Evolutionary conservation across 2,329 filamentous ascomycete genomes (phyloP).

Genomic region (Ophiostoma tasmaniense): DNA sequence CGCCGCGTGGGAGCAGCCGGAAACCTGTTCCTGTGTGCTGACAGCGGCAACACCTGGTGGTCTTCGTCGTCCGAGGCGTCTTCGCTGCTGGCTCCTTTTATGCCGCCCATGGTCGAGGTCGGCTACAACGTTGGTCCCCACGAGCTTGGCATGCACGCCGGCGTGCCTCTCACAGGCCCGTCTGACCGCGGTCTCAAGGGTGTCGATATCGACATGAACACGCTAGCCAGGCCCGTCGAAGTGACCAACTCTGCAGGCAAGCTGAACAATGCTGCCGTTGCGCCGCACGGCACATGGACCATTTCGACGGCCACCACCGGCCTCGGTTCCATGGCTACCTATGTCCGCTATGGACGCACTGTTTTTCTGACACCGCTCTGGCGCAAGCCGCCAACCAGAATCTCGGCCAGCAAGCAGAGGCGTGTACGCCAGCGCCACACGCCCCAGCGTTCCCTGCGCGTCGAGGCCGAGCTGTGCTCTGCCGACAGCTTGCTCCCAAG

Average conservation of each 20-base stretch:
- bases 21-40: conserved; percentile 32
- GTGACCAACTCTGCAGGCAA: neutral
- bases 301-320: conserved; percentile 30
- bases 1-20: conserved; percentile 20
- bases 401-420: neutral
- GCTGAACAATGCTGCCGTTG: neutral
- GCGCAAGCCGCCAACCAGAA: conserved; percentile 7
- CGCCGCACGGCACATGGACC: conserved; percentile 30
- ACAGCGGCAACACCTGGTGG: conserved; percentile 35
- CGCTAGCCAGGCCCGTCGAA: conserved; percentile 4
- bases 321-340: conserved; percentile 26
- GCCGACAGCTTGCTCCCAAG: conserved; percentile 24
- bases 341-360: conserved; percentile 32
- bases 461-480: conserved; percentile 37
- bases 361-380: conserved; percentile 25
- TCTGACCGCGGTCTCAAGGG: conserved; percentile 31
- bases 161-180: conserved; percentile 27
- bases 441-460: conserved; percentile 24
- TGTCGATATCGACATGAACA: conserved; percentile 30
- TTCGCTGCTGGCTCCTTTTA: conserved; percentile 16
- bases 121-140: conserved; percentile 31
- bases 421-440: conserved; percentile 10
- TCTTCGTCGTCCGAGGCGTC: neutral
- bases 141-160: conserved; percentile 27
- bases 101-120: conserved; percentile 34